These are phyloP conservation scores for Graphiopsis chlorocephala DNA, from an alignment of 2,329 filamentous ascomycete species.

Conservation along the genomic window DNA sequence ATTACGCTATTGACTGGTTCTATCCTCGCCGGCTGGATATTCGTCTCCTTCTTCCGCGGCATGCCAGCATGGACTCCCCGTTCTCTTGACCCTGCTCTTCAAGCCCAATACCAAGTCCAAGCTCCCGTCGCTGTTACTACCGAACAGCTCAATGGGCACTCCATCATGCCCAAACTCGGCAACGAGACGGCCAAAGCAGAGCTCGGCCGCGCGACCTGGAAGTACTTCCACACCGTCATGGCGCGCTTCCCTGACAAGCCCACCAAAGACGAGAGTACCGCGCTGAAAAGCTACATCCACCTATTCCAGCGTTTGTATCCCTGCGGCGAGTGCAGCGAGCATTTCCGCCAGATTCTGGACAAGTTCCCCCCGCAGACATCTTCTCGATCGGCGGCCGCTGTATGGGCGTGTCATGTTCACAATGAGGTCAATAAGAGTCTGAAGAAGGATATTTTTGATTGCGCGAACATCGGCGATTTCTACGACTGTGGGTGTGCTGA, in stretches of 20 bases:
- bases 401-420: slow-evolving; percentile 65
- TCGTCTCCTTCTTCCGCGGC: slow-evolving; percentile 57
- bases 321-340: slow-evolving; percentile 64
- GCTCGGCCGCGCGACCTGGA: slow-evolving; percentile 64
- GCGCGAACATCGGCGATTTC: slow-evolving; percentile 62
- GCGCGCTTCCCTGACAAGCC: slow-evolving; percentile 64
- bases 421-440: slow-evolving; percentile 64
- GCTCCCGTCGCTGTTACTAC: background rate
- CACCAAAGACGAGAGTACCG: slow-evolving; percentile 57
- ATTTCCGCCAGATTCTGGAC: slow-evolving; percentile 60
- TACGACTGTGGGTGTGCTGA: slow-evolving; percentile 66
- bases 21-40: slow-evolving; percentile 56
- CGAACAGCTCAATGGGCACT: slow-evolving; percentile 49
- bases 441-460: slow-evolving; percentile 61
- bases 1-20: slow-evolving; percentile 53
- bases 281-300: slow-evolving; percentile 59
- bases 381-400: slow-evolving; percentile 60
- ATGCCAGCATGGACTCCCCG: slow-evolving; percentile 28
- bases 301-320: slow-evolving; percentile 65
- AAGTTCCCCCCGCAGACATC: slow-evolving; percentile 64
- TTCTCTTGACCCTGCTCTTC: slow-evolving; percentile 17
- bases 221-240: slow-evolving; percentile 65
- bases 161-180: slow-evolving; percentile 76
- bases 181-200: slow-evolving; percentile 77
- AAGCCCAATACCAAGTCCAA: background rate